Base-by-base conservation (phyloP, 306 rosid genomes). In the Albizia julibrissin region DNA sequence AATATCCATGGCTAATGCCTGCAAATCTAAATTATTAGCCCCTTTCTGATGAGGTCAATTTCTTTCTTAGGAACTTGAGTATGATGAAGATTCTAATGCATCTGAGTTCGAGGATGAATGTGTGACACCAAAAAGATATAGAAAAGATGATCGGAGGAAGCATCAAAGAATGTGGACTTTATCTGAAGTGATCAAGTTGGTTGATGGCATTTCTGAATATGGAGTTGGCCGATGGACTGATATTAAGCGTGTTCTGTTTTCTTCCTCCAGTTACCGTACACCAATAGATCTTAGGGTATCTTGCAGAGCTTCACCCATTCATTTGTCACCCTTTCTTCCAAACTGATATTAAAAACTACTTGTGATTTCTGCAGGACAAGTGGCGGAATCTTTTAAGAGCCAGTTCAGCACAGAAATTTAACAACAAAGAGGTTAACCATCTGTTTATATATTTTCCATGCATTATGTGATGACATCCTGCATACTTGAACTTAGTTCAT, bases 221-320 rank as follows among this genome's bases (percentile, higher is more conserved):
- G 99, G 99, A 87, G 95, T 94, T 74, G 99, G 97, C 70, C 92
- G 91, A 58, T 93, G 99, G 99, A 96, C 99, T 61, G 90, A 88
- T 56, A 93, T 96, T 69, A 89, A 96, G 90, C 89, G 89, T 85
- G 66, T 71, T 71, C 75, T 71, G 75, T 71, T 96, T 87, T 76
- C 97, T 26, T 69, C 91, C 37, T 86, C 93, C 70, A 83, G 88
- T 78, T 86, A 96, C 83, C 96, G 99, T 62, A 96, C 99, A 1
- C 99, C 99, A 33, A 91, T 92, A 75, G 99, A 96, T 89, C 92
- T 96, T 78, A 89, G 98, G 97, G 98, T 96, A 90, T 72, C 64
- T 82, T 3, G 5, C 83, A 24, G 13, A 77, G 81, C 85, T 70
- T 80, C 79, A 27, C 76, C 71, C 29, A 34, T 34, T 81, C 78